These are phyloP conservation scores for Ophiostoma populinum DNA, from an alignment of 2,329 filamentous ascomycete genomes.

Conservation along the genomic window DNA sequence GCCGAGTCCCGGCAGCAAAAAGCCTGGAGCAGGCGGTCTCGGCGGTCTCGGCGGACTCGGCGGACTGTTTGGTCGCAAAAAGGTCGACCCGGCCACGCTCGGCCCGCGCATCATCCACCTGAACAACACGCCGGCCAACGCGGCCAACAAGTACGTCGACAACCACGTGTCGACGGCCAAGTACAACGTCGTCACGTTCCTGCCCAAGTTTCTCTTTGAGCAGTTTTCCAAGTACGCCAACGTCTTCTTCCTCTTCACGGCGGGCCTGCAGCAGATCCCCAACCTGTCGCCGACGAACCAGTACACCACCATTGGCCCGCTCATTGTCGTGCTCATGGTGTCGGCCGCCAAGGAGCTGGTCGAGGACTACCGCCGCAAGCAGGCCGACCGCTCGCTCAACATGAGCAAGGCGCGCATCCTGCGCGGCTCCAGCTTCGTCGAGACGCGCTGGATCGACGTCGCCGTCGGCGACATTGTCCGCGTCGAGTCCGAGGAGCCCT, in stretches of 20 bases:
- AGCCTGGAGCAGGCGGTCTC: no score
- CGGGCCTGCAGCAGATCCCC: slow-evolving; percentile 85
- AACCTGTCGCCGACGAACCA: slow-evolving; percentile 85
- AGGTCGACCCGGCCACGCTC: slow-evolving; percentile 75
- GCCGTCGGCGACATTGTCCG: slow-evolving; percentile 82
- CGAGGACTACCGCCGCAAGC: slow-evolving; percentile 81
- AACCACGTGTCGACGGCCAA: slow-evolving; percentile 97
- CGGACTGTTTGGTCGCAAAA: slow-evolving; percentile 69
- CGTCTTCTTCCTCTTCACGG: slow-evolving; percentile 97
- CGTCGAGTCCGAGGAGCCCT: slow-evolving; percentile 86
- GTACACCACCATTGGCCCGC: slow-evolving; percentile 92
- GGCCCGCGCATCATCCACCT: slow-evolving; percentile 86
- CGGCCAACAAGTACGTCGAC: slow-evolving; percentile 76
- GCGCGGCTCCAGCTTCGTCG: slow-evolving; percentile 65
- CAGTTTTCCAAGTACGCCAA: slow-evolving; percentile 99
- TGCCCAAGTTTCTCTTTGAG: slow-evolving; percentile 94
- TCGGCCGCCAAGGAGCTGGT: slow-evolving; percentile 89
- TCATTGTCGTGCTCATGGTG: slow-evolving; percentile 78
- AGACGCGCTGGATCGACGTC: slow-evolving; percentile 87
- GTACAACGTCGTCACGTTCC: slow-evolving; percentile 83
- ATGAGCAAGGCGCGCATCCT: slow-evolving; percentile 71
- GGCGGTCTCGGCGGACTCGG: slow-evolving; percentile 80
- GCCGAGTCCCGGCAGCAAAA: no score
- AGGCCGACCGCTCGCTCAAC: slow-evolving; percentile 75
- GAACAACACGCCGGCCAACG: slow-evolving; percentile 90